A percentile compares a stretch with the other conserved stretches of the same genome.
These are phyloP conservation scores for Afroboletus lepidellus DNA, from an alignment of 1,284 basidiomycete genomes.

Conservation along the genomic window DNA sequence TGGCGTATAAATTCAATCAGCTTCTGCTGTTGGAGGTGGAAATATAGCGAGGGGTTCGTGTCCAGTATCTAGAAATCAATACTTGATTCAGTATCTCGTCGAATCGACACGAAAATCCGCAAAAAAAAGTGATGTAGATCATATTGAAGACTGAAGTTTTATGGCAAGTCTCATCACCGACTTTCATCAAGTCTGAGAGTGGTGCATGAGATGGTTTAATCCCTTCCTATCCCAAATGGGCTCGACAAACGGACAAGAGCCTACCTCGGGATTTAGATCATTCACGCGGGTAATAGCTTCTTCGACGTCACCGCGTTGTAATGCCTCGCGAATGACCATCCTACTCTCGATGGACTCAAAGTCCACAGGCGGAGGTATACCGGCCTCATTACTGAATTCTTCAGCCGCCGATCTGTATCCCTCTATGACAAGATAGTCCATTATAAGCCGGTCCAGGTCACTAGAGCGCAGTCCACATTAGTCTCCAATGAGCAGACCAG, in stretches of 20 bases:
- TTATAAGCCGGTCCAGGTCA: constrained; percentile 93
- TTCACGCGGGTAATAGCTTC: constrained; percentile 93
- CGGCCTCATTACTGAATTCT: constrained; percentile 88
- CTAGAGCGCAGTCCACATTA: constrained; percentile 40
- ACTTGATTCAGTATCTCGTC: constrained; percentile 18
- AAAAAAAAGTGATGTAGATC: constrained; percentile 44
- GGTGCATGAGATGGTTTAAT: constrained; percentile 98
- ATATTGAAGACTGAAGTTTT: constrained; percentile 94
- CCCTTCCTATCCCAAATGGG: constrained; percentile 43
- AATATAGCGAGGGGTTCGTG: constrained; percentile 86
- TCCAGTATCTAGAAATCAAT: constrained; percentile 79
- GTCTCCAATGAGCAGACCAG: constrained; percentile 35
- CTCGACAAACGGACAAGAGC: constrained; percentile 33
- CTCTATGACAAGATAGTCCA: constrained; percentile 98
- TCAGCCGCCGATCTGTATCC: constrained; percentile 96
- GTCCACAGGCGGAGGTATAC: constrained; percentile 74
- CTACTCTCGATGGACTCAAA: constrained; percentile 91
- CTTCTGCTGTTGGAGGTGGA: constrained; percentile 91
- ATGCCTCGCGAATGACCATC: constrained; percentile 90
- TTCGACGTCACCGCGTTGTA: constrained; percentile 93
- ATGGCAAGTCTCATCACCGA: constrained; percentile 72
- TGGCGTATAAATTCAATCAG: constrained; percentile 93
- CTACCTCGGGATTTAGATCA: constrained; percentile 95
- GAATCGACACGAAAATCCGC: neutral
- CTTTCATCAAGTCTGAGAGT: constrained; percentile 80